Evolutionary conservation across 805 yeast species (phyloP), one percentile per base, ranked within the genome.

Genomic region (Isabelozyma rhagii): DNA sequence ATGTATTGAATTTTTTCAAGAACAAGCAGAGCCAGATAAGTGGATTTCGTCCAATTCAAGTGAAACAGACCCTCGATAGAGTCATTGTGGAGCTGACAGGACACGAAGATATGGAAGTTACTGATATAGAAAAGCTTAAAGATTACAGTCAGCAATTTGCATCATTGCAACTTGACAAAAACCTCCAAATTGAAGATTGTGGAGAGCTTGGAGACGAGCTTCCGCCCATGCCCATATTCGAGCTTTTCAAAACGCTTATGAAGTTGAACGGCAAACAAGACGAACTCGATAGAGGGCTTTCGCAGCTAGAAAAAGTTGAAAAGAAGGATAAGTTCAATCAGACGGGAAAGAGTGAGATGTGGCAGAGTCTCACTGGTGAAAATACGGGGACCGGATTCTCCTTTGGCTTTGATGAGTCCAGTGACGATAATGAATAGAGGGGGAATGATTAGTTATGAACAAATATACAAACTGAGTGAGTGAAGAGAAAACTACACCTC

Each of bases 21-120:
- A 75, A 80, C 56, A 88, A 84, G 58, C 71, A 75, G 6, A 79
- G 79, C 36, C 97, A 91, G 64, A 75, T 91, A 13, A 84, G 92
- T 44, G 97, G 97, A 4, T 90, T 91, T 61, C 81, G 82, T 50
- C 78, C 84, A 11, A 73, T 74, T 38, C 78, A 79, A 46, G 79
- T 85, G 17, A 73, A 71, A 39, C 53, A 53, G 9, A 55, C 59
- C 0, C 61, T 80, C 53, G 59, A 74, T n/a, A 34, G 44, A 8
- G 47, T 56, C 27, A 47, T 61, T 41, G 45, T 47, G 25, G 38
- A 46, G 7, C 36, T 31, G 25, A 21, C 25, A 21, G 36, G 36
- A 31, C 51, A 44, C 3, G 48, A 29, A 2, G 53, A 46, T 28
- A 47, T 15, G 17, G 17, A 15, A 15, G 17, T 39, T 4, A 46